Conservation (phyloP, 2,329 filamentous ascomycete genomes). For the Colletotrichum navitas region DNA sequence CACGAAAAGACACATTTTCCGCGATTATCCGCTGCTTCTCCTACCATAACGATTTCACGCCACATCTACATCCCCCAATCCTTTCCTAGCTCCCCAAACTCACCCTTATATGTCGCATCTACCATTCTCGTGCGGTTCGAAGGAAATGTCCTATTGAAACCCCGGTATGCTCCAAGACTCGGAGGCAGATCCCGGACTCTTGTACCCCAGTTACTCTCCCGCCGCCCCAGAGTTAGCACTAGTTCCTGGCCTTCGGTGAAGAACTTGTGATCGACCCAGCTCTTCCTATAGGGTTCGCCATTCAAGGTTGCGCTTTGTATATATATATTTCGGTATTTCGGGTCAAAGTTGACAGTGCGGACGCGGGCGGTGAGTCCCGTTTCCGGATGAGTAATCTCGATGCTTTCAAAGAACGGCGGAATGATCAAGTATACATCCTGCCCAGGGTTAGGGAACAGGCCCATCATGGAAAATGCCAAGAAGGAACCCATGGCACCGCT, state of each 20-base stretch:
- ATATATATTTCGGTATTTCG: slow-evolving; percentile 68
- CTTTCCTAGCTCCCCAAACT: slow-evolving; percentile 4
- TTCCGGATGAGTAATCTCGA: slow-evolving; percentile 68
- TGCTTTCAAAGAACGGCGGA: slow-evolving; percentile 73
- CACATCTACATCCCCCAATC: background rate
- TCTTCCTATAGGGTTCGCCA: slow-evolving; percentile 70
- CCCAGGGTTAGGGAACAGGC: slow-evolving; percentile 76
- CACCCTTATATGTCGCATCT: slow-evolving; percentile 16
- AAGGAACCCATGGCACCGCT: slow-evolving; percentile 79
- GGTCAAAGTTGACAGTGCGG: slow-evolving; percentile 72
- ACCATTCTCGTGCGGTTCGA: slow-evolving; percentile 24
- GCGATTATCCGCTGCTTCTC: too few relatives aligned
- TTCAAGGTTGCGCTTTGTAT: slow-evolving; percentile 75
- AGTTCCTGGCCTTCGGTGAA: slow-evolving; percentile 74
- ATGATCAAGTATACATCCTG: slow-evolving; percentile 80
- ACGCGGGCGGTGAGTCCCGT: slow-evolving; percentile 73
- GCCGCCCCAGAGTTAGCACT: slow-evolving; percentile 70
- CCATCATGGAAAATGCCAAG: slow-evolving; percentile 75
- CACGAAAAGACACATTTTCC: background rate
- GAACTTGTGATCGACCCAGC: slow-evolving; percentile 77
- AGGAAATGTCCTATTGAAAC: slow-evolving; percentile 46
- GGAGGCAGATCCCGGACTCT: slow-evolving; percentile 71
- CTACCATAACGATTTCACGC: too few relatives aligned
- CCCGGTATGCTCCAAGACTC: slow-evolving; percentile 59
- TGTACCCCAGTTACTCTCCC: slow-evolving; percentile 76